These are phyloP conservation scores for Sporothrix euskadiensis DNA, from an alignment of 2,329 filamentous ascomycete genomes.

Conservation along the genomic window DNA sequence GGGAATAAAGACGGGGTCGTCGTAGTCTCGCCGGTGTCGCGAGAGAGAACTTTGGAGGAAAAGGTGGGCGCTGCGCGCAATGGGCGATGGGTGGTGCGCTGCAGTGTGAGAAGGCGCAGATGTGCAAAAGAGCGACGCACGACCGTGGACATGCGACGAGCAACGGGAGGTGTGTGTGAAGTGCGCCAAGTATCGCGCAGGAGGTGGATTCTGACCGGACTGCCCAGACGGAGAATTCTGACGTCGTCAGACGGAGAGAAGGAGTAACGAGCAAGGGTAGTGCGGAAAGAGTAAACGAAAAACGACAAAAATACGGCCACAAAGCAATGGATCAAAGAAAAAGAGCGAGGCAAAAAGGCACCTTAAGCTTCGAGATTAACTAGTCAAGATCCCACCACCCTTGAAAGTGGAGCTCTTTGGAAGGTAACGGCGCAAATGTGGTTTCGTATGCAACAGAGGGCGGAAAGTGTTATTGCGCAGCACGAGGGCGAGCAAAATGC, in stretches of 20 bases:
- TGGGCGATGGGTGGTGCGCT: neutral
- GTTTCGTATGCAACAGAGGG: neutral
- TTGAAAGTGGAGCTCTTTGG: neutral
- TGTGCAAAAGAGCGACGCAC: slow-evolving; percentile 4
- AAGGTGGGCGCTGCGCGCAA: neutral
- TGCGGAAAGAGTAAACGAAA: neutral
- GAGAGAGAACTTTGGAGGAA: neutral
- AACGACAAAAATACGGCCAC: neutral
- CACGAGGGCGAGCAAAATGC: neutral
- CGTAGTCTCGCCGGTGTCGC: neutral
- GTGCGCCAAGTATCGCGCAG: slow-evolving; percentile 11
- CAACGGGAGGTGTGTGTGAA: neutral
- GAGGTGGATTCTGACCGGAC: slow-evolving; percentile 10
- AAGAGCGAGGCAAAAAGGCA: slow-evolving; percentile 8
- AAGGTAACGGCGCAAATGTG: slow-evolving; percentile 4
- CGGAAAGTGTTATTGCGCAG: neutral
- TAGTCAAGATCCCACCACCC: neutral
- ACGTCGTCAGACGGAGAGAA: slow-evolving; percentile 19
- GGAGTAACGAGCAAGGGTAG: neutral
- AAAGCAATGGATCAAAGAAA: neutral
- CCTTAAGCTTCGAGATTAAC: neutral
- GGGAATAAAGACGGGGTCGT: neutral
- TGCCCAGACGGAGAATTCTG: slow-evolving; percentile 9
- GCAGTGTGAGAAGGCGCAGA: neutral
- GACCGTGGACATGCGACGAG: neutral